Evolutionary conservation across 78 protist species (phyloP), one percentile per base, ranked within the genome.

Genomic region (Anaeramoeba ignava): DNA sequence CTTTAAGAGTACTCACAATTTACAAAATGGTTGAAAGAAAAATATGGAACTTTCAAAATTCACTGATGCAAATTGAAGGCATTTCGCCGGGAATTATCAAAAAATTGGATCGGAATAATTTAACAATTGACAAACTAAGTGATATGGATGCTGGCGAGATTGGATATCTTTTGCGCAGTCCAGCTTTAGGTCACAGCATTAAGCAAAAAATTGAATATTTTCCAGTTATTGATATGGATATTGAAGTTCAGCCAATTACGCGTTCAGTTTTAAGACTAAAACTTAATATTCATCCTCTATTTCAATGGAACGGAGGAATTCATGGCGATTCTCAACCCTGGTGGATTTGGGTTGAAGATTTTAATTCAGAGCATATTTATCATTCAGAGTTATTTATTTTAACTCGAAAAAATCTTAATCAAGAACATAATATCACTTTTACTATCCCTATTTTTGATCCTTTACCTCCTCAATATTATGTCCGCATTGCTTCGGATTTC

Each of bases 401-500:
- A 34, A 82, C 68, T 37, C 8, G 17, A 54, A 54, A 54, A 17
- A 54, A 54, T 27, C 8, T 8, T 27, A 54, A 54, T 54, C 73
- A 54, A 17, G 17, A 54, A 54, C 8, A 54, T 8, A 42, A 83
- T 36, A 39, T 79, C 73, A 12, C 87, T 40, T 8, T 84, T 84
- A 67, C 38, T 33, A 81, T 87, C 86, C 89, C 89, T 2, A 2
- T 87, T 3, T 27, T 2, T 81, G 89, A 87, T 33, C 89, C 41
- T 3, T 41, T 33, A 1, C 89, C 87, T 33, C 3, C 36, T n/a
- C 85, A 96, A 84, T 97, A 96, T 92, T 82, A 39, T 85, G 41
- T 96, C 12, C 91, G 92, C 40, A 90, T 89, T 54, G 79, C 94
- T 37, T 88, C 97, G 33, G 98, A 91, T 78, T 89, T 93, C 8